Percentiles rank a stretch among this genome's conserved stretches.
Evolutionary conservation across 257 asterid species (phyloP).

Genomic region (Forsythia suspensa): DNA sequence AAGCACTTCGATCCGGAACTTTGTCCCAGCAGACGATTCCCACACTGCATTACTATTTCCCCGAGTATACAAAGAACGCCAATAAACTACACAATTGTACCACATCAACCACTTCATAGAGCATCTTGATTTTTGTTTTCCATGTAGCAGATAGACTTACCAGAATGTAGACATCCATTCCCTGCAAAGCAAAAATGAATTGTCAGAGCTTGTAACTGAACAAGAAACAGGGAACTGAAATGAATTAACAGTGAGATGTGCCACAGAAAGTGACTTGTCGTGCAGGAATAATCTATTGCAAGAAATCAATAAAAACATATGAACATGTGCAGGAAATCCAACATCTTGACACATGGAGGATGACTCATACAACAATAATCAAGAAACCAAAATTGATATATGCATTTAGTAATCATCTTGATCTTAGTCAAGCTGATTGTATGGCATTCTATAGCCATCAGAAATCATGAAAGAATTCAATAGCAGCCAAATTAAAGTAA

Average conservation of each 20-base stretch:
- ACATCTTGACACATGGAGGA: constrained; percentile 9
- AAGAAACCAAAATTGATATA: background rate
- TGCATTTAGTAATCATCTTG: background rate
- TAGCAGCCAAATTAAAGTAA: constrained; percentile 2
- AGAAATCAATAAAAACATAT: background rate
- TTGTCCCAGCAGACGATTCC: background rate
- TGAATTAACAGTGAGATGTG: background rate
- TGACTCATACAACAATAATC: background rate
- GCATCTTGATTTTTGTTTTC: background rate
- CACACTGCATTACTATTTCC: background rate
- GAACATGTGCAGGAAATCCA: background rate
- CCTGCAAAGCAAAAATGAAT: constrained; percentile 57
- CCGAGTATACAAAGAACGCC: background rate
- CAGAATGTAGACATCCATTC: constrained; percentile 93
- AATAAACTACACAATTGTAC: too few species aligned
- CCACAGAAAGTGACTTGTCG: background rate
- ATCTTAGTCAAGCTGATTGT: constrained; percentile 6
- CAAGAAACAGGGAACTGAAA: background rate
- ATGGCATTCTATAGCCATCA: constrained; percentile 8
- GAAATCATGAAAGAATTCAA: constrained; percentile 18
- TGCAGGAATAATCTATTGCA: background rate
- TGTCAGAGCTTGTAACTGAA: constrained; percentile 18
- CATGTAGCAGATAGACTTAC: constrained; percentile 42
- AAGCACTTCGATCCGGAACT: background rate
- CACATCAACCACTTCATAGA: too few species aligned